These are phyloP conservation scores for Nidula niveotomentosa DNA, from an alignment of 1,284 basidiomycete genomes.

Conservation along the genomic window DNA sequence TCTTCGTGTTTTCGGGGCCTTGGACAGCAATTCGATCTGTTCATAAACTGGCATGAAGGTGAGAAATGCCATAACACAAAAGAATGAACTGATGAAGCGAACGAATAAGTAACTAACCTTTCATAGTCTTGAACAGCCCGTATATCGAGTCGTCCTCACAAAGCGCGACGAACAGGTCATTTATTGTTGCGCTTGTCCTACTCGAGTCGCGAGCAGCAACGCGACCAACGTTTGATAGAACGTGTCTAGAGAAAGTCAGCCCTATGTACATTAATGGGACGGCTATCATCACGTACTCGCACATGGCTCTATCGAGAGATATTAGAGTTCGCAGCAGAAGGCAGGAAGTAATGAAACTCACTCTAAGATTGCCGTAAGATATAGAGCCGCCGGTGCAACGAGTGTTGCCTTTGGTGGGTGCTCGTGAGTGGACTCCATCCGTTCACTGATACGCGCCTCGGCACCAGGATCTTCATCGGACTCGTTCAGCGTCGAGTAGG, in stretches of 20 bases:
- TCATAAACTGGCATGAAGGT: constrained; percentile 57
- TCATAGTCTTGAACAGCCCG: constrained; percentile 82
- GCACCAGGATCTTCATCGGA: constrained; percentile 71
- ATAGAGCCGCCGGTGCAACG: constrained; percentile 84
- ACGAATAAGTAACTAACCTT: constrained; percentile 49
- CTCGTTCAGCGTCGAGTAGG: constrained; percentile 83
- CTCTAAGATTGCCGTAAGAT: constrained; percentile 93
- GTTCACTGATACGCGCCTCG: constrained; percentile 59
- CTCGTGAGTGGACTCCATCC: constrained; percentile 45
- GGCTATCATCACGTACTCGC: constrained; percentile 64
- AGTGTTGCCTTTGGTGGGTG: constrained; percentile 52
- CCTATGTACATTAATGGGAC: constrained; percentile 9
- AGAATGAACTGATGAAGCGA: constrained; percentile 7
- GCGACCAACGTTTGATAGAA: constrained; percentile 79
- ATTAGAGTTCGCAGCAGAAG: constrained; percentile 5
- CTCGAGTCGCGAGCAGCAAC: constrained; percentile 86
- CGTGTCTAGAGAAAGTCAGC: constrained; percentile 54
- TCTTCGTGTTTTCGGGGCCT: constrained; percentile 53
- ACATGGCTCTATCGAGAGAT: constrained; percentile 58
- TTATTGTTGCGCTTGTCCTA: constrained; percentile 68
- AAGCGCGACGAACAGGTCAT: constrained; percentile 83
- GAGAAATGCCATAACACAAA: constrained; percentile 6
- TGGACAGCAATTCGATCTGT: constrained; percentile 72
- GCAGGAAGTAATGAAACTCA: constrained; percentile 42
- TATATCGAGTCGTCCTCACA: constrained; percentile 89